Evolutionary conservation across 257 asterid genomes (phyloP).

Genomic region (Solanum pinnatisectum): DNA sequence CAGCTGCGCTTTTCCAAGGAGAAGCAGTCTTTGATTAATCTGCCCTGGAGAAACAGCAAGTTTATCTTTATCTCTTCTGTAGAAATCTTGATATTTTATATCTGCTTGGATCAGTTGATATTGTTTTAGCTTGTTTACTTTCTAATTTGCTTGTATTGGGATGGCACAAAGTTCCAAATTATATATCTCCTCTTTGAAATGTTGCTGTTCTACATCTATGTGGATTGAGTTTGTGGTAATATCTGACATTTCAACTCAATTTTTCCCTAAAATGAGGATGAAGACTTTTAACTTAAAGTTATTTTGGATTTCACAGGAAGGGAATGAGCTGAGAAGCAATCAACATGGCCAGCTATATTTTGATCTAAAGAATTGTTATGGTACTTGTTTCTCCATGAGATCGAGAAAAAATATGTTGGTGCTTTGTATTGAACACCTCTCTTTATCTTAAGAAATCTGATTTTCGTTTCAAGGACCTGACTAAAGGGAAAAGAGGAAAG

Average conservation of each 20-base stretch:
- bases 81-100: not conserved
- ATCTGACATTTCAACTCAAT: not conserved
- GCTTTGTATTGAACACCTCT: not conserved
- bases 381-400: not conserved
- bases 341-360: not conserved
- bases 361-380: not conserved
- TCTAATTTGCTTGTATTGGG: not conserved
- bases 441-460: not conserved
- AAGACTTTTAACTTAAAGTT: not conserved
- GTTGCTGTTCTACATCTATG: not conserved
- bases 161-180: not conserved
- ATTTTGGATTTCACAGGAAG: not conserved
- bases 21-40: not conserved
- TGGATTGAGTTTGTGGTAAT: not conserved
- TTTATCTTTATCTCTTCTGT: not conserved
- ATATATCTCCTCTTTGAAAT: not conserved
- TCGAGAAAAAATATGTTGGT: not conserved
- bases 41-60: not conserved
- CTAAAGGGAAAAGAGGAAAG: not conserved
- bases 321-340: not conserved
- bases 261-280: not conserved
- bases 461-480: not conserved
- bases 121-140: not conserved
- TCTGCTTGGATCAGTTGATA: not conserved
- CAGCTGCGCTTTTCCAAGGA: not conserved